Base-by-base conservation (phyloP, 805 yeast genomes). In the Jamesozyma piceae region DNA sequence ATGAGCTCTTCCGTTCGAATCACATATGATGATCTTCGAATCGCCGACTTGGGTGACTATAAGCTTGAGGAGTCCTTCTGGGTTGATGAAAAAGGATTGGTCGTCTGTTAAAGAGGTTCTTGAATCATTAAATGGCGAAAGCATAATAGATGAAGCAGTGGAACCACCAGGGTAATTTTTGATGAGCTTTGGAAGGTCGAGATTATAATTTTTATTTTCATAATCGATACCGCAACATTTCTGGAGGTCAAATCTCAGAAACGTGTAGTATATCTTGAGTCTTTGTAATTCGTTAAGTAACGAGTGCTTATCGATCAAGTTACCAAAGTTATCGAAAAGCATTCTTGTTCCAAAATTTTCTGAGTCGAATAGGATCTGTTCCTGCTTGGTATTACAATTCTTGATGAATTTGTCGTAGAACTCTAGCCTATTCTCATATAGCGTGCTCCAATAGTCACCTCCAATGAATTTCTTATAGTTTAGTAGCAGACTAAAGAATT, bases 11-110 rank as follows among this genome's bases (percentile, higher is more conserved):
- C 97, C 97, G 43, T 71, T 62, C 43, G 72, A 73, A 62, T 89
- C 97, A 49, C 92, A 83, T n/a, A 92, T 53, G 2, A 92, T 72
- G 5, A 94, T 87, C 48, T 84, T 75, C 2, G 97, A 83, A 58
- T 92, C 98, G 5, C 98, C 98, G 13, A 90, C 79, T 57, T 92
- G 98, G 1, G 94, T 89, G 17, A 89, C 75, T 1, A 84, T 72
- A 19, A 92, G 62, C 52, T 78, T 78, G 19, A 86, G 70, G 11
- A 82, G 65, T 3, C 83, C 80, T 8, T 71, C 67, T n/a, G 79
- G 75, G 47, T 80, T 77, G 65, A 89, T 48, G 30, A 62, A 57
- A 40, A 60, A 63, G 2, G 62, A 48, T 39, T 61, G 58, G 24
- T 59, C 62, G 10, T 42, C 47, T 3, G 51, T 47, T 21, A 43